Conservation (phyloP, 1,284 basidiomycete genomes). For the Austroboletus novae-zelandiae region DNA sequence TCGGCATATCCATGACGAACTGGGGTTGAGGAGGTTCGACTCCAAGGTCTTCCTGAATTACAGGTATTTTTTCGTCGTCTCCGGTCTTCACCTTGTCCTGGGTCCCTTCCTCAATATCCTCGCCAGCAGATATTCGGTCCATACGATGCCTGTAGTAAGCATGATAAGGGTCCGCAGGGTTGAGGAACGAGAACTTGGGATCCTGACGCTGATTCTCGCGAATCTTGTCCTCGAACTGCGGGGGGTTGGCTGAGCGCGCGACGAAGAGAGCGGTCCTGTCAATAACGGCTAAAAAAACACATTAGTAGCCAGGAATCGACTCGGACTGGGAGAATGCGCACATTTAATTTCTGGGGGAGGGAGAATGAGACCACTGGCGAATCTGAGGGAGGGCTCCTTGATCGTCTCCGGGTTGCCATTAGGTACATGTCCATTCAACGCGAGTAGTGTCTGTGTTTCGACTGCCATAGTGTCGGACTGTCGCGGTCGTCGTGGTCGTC, state of each 20-base stretch:
- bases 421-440: slow-evolving; percentile 37
- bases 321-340: slow-evolving; percentile 36
- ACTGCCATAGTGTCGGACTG: slow-evolving; percentile 39
- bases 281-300: slow-evolving; percentile 70
- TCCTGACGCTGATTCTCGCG: slow-evolving; percentile 91
- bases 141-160: slow-evolving; percentile 92
- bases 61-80: slow-evolving; percentile 34
- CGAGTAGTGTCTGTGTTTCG: slow-evolving; percentile 37
- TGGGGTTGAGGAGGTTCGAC: slow-evolving; percentile 82
- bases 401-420: slow-evolving; percentile 42
- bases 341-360: slow-evolving; percentile 93
- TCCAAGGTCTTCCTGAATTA: slow-evolving; percentile 52
- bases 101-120: slow-evolving; percentile 60
- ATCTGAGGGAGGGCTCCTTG: slow-evolving; percentile 49
- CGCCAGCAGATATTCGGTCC: slow-evolving; percentile 73
- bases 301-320: slow-evolving; percentile 9
- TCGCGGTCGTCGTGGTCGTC: slow-evolving; percentile 25
- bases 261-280: slow-evolving; percentile 96
- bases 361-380: slow-evolving; percentile 83
- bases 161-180: slow-evolving; percentile 93
- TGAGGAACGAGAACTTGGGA: slow-evolving; percentile 96
- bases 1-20: slow-evolving; percentile 88
- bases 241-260: slow-evolving; percentile 85
- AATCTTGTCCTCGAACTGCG: slow-evolving; percentile 93
- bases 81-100: slow-evolving; percentile 47